Evolutionary conservation across 768 basidiomycete genomes (phyloP).

Genomic region (Lentinula aciculospora): DNA sequence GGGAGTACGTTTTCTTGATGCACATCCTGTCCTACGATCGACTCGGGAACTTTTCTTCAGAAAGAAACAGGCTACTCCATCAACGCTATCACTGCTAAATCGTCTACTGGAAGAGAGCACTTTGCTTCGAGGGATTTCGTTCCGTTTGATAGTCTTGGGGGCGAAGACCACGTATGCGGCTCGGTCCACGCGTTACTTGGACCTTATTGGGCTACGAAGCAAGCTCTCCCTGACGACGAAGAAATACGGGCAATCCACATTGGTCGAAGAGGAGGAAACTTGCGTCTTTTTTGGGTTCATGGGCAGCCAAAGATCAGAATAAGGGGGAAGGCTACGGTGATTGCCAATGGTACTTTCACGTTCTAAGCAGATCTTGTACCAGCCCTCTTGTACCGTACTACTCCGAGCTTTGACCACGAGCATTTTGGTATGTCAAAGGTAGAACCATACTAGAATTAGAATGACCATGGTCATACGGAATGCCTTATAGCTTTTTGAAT

Average conservation of each 20-base stretch:
- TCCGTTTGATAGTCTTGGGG: slow-evolving; percentile 23
- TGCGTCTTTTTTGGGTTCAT: slow-evolving; percentile 33
- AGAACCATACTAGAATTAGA: background rate
- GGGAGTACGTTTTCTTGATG: slow-evolving; percentile 20
- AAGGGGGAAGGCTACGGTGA: slow-evolving; percentile 26
- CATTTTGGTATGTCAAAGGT: background rate
- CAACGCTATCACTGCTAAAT: slow-evolving; percentile 33
- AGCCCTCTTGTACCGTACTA: background rate
- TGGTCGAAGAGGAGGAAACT: slow-evolving; percentile 41
- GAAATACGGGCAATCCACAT: slow-evolving; percentile 44
- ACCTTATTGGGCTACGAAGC: slow-evolving; percentile 44
- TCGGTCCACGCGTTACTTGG: slow-evolving; percentile 43
- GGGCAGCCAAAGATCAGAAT: slow-evolving; percentile 25
- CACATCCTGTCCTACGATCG: no score
- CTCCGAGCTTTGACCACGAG: slow-evolving; percentile 1
- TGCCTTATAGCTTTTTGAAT: no score
- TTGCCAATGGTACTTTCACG: slow-evolving; percentile 28
- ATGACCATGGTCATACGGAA: background rate
- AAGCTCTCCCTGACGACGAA: slow-evolving; percentile 21
- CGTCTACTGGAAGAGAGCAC: slow-evolving; percentile 22
- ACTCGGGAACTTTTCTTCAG: slow-evolving; percentile 17
- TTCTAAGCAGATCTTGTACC: background rate
- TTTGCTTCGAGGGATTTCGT: slow-evolving; percentile 52
- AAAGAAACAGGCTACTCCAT: slow-evolving; percentile 25
- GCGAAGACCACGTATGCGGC: slow-evolving; percentile 51